Conservation (phyloP, 495 filamentous ascomycete species). For the Massariosphaeria phaeospora region DNA sequence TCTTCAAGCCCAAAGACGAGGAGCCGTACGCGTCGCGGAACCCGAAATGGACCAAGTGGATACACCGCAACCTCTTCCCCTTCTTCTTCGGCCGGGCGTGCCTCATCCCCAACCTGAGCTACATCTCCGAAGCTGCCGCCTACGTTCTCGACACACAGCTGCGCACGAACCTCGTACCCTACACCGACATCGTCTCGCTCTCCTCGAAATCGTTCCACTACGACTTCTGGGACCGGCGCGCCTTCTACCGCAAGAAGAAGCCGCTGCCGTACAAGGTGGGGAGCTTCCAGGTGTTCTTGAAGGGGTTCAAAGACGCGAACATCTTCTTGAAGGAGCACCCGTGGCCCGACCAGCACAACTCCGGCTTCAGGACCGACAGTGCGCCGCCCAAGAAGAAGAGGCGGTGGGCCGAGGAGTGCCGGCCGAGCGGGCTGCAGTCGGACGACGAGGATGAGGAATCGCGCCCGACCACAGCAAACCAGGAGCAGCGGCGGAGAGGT, state of each 20-base stretch:
- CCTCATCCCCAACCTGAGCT: slow-evolving; percentile 97
- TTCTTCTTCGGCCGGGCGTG: slow-evolving; percentile 96
- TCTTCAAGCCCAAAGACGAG: slow-evolving; percentile 99
- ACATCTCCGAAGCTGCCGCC: slow-evolving; percentile 95
- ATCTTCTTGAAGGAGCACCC: slow-evolving; percentile 91
- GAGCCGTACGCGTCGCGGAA: slow-evolving; percentile 71
- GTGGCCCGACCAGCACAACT: slow-evolving; percentile 90
- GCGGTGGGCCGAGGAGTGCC: slow-evolving; percentile 80
- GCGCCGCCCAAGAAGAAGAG: slow-evolving; percentile 56
- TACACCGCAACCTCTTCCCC: slow-evolving; percentile 66
- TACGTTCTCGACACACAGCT: slow-evolving; percentile 90
- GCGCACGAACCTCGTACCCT: slow-evolving; percentile 87
- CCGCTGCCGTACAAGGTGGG: slow-evolving; percentile 86
- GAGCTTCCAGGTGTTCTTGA: slow-evolving; percentile 95
- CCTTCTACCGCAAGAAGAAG: slow-evolving; percentile 80
- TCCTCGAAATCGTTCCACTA: slow-evolving; percentile 98
- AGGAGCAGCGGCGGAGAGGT: slow-evolving; percentile 52
- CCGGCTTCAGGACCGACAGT: slow-evolving; percentile 67
- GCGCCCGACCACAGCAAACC: slow-evolving; percentile 44
- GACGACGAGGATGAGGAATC: slow-evolving; percentile 68
- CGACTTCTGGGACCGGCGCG: slow-evolving; percentile 91
- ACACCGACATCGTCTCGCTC: slow-evolving; percentile 89
- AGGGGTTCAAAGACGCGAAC: slow-evolving; percentile 94
- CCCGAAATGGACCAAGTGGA: slow-evolving; percentile 46
- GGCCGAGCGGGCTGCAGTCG: slow-evolving; percentile 60